Evolutionary conservation across 106 monocot species (phyloP), one percentile per base, ranked within the genome.

Genomic region (Allium sativum): DNA sequence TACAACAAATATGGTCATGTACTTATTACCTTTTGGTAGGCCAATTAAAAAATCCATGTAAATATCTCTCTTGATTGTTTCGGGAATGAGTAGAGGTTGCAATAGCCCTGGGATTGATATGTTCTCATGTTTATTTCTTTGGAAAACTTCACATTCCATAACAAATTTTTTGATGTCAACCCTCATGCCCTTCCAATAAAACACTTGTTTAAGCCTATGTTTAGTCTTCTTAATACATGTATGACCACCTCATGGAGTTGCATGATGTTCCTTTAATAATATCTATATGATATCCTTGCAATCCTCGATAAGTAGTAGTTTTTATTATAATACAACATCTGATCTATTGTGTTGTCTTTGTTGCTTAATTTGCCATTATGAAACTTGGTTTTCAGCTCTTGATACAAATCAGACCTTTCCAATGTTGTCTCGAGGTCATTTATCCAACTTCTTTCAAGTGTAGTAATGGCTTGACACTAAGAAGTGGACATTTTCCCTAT

Each of bases 401-500:
- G 10, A 2, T 1, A 15, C 5, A 2, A 2, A 1, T 1, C 5
- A 4, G 1, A 2, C 1, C 3, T 4, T 50, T 4, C 15, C 0
- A 1, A 50, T 4, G 1, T 1, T 10, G n/a, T 12, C 48, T 50
- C 5, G 5, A 15, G 13, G 1, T 10, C 10, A 1, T 50, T 1
- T 12, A 50, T 1, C 48, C 4, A 50, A 12, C 13, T 4, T 2
- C 1, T 2, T 12, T 12, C 2, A 2, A 50, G 1, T 2, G 0
- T 50, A 50, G 48, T 12, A 4, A 50, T 50, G 15, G 13, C 48
- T 12, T 15, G 10, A 50, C 5, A 12, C 1, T 50, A 1, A 1
- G 0, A 1, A 2, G 1, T 10, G 48, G 48, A 2, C 1, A 4
- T 2, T 10, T 50, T 15, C 1, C 1, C 48, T 12, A 2, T 1